Evolutionary conservation across 129 eudicot species (phyloP), one percentile per base, ranked within the genome.

Genomic region (Sambucus nigra): DNA sequence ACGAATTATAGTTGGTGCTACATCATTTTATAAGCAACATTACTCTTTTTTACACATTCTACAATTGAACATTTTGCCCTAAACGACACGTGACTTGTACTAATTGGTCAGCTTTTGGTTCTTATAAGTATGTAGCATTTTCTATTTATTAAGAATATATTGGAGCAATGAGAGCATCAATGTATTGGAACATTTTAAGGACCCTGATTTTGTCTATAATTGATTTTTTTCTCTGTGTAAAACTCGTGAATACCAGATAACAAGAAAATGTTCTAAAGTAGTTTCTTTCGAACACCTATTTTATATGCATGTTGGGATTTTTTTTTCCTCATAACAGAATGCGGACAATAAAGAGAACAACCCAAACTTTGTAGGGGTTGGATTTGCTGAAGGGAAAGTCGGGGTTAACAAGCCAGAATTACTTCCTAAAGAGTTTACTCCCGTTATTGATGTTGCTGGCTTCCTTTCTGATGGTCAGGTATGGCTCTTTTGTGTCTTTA

Each of bases 381-480:
- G 84, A 71, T 54, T 51, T 61, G 89, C 95, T 72, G 91, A 91
- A 55, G 99, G 84, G 47, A 64, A 63, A 72, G 78, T 60, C 48
- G 95, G 95, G 65, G 95, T 91, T 55, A 91, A 91, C 76, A 91
- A 91, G 66, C 99, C 99, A 47, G 89, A 86, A 27, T 71, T 91
- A 65, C 91, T 91, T 42, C 99, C 99, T 47, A 83, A 80, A 62
- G 87, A 79, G 55, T 91, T 73, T 64, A 79, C 94, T 32, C 63
- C 95, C 0, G 87, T 91, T 10, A 86, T 86, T 57, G 99, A 86
- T 75, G 95, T 91, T 64, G 99, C 99, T 4, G 99, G 99, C 1
- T 86, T 91, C 75, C 84, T 86, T 60, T 91, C 99, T 10, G 94
- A 83, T 47, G 99, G 99, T 25, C 95, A 85, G 91, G 97, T 84